These are phyloP conservation scores for Pogostemon cablin DNA, from an alignment of 257 asterid species.

Conservation along the genomic window DNA sequence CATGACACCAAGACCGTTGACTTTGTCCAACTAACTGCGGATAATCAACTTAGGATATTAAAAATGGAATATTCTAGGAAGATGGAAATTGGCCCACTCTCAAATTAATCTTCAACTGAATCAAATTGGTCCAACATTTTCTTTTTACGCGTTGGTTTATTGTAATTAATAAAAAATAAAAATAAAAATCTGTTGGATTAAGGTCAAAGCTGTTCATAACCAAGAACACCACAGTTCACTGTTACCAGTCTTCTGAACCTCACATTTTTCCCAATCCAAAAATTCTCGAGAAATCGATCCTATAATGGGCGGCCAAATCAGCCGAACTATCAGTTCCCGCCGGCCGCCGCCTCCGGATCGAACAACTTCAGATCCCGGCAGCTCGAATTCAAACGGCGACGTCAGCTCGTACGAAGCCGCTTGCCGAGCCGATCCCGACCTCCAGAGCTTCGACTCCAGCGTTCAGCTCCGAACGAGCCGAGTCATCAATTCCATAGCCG, in stretches of 20 bases:
- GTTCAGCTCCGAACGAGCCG: constrained; percentile 70
- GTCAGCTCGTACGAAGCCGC: constrained; percentile 84
- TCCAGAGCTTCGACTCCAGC: constrained; percentile 60
- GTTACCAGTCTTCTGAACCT: not conserved
- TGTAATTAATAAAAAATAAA: no score
- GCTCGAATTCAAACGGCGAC: constrained; percentile 36
- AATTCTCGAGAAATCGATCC: constrained; percentile 7
- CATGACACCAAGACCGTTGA: not conserved
- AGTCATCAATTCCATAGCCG: constrained; percentile 81
- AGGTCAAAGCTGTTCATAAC: constrained; percentile 20
- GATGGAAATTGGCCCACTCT: not conserved
- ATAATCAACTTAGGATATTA: constrained; percentile 17
- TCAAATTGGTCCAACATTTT: not conserved
- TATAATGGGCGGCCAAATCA: constrained; percentile 62
- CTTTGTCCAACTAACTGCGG: not conserved
- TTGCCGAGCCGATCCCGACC: constrained; percentile 77
- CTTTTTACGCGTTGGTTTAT: constrained; percentile 27
- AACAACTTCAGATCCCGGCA: constrained; percentile 29
- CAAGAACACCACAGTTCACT: constrained; percentile 21
- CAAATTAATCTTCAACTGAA: not conserved
- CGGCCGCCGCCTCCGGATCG: constrained; percentile 29
- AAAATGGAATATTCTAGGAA: constrained; percentile 28
- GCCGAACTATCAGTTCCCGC: constrained; percentile 43
- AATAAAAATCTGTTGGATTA: not conserved
- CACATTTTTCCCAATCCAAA: not conserved